These are phyloP conservation scores for Phylloporus sp. DNA, from an alignment of 1,284 basidiomycete species.

Conservation along the genomic window DNA sequence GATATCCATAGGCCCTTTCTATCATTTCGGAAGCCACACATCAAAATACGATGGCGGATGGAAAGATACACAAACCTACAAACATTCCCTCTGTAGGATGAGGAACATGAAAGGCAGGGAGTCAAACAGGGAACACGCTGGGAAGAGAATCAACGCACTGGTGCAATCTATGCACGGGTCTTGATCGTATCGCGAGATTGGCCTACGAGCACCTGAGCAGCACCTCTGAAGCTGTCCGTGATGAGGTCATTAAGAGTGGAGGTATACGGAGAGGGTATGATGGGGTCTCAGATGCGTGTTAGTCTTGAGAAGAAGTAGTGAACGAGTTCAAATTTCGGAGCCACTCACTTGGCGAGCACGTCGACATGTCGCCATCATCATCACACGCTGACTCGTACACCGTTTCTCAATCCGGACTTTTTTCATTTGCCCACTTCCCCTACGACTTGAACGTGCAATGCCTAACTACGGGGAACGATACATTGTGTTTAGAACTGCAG, in stretches of 20 bases:
- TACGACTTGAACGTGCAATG: too few relatives aligned
- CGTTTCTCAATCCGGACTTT: too few relatives aligned
- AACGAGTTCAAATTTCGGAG: background rate
- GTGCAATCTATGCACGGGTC: slow-evolving; percentile 77
- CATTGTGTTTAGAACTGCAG: too few relatives aligned
- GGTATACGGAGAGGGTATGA: slow-evolving; percentile 30
- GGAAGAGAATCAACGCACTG: slow-evolving; percentile 57
- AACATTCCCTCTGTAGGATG: slow-evolving; percentile 70
- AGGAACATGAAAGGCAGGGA: background rate
- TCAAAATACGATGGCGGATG: background rate
- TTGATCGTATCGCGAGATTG: slow-evolving; percentile 91
- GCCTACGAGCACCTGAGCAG: slow-evolving; percentile 83
- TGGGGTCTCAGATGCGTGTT: too few relatives aligned
- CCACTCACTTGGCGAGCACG: background rate
- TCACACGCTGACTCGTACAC: too few relatives aligned
- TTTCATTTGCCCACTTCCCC: too few relatives aligned
- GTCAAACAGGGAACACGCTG: background rate
- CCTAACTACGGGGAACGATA: too few relatives aligned
- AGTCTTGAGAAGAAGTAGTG: background rate
- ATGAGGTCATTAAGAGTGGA: slow-evolving; percentile 74
- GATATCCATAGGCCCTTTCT: slow-evolving; percentile 93
- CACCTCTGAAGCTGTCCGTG: slow-evolving; percentile 79
- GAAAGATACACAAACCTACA: slow-evolving; percentile 55
- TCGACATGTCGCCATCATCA: slow-evolving; percentile 15
- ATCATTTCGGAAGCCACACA: background rate